Percentiles rank a stretch among this genome's conserved stretches.
phyloP scores from a whole-genome alignment of 192 early-diverging fungal genomes.

The Gaertneriomyces sp. region DNA sequence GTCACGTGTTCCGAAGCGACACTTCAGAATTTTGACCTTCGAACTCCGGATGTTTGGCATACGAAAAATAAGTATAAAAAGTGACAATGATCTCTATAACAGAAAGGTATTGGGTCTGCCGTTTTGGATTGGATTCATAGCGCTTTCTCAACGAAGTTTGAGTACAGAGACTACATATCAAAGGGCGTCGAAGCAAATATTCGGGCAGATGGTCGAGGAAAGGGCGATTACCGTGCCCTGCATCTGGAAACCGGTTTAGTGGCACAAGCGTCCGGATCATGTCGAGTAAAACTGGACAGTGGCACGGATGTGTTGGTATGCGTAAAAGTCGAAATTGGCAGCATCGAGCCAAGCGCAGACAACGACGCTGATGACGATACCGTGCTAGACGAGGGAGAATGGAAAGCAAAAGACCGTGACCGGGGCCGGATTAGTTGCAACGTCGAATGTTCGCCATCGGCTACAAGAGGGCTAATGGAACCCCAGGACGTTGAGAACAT shows the following conservation, averaged over 20 bases:
- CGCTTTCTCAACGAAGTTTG: background rate
- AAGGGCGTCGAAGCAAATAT: conserved; percentile 75
- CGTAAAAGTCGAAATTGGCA: conserved; percentile 87
- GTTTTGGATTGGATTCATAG: background rate
- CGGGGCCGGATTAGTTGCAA: conserved; percentile 74
- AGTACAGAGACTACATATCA: conserved; percentile 69
- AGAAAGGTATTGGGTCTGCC: background rate
- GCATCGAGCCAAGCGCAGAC: conserved; percentile 33
- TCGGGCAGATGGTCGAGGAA: conserved; percentile 82
- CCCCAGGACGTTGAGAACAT: conserved; percentile 59
- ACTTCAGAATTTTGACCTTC: background rate
- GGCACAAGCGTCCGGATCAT: conserved; percentile 85
- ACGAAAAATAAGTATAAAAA: background rate
- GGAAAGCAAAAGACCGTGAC: conserved; percentile 21
- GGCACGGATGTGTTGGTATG: conserved; percentile 93
- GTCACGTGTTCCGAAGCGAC: too few species aligned
- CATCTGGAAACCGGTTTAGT: conserved; percentile 83
- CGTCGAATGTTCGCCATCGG: conserved; percentile 69
- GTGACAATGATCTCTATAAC: conserved; percentile 9
- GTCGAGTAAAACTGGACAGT: conserved; percentile 62
- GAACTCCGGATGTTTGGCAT: background rate
- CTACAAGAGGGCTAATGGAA: conserved; percentile 13
- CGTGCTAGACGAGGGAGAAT: conserved; percentile 5
- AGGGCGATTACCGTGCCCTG: conserved; percentile 72
- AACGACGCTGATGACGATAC: conserved; percentile 42